Evolutionary conservation across 1,284 basidiomycete genomes (phyloP), one percentile per base, ranked within the genome.

Genomic region (Caloboletus inedulis): DNA sequence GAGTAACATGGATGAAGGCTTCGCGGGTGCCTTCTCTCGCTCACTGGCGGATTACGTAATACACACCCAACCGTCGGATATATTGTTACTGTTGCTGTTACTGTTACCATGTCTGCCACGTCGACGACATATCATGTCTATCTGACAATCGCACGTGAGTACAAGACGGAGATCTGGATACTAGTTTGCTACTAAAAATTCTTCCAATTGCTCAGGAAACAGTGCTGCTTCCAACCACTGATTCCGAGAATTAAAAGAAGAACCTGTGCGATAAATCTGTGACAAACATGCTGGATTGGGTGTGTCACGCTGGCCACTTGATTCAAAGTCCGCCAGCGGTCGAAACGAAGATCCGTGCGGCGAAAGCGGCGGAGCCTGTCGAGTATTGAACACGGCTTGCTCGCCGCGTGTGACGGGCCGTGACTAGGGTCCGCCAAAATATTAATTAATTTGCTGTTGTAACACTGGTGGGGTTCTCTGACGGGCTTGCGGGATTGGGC

Each of bases 41-140:
- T 52, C 46, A 43, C 43, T 52, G 42, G 48, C 16, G 16, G 23
- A 4, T 68, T 68, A 68, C 46, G 23, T 68, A 68, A 68, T 66
- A 49, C 8, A 43, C 7, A 14, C 23, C 14, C 50, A 40, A 48
- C 40, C 56, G 56, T 61, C 59, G 58, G 54, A 13, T 39, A 39
- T 29, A 29, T 10, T 39, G 37, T 37, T 21, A 10, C 19, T 19
- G 36, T 21, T 21, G 21, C 19, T n/a, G 37, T 39, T 21, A 29
- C 27, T 7, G 25, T 37, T 58, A 54, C 33, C 51, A 42, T 40
- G 51, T 42, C 51, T 58, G 52, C 46, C 60, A 60, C 51, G 55
- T 60, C 43, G 33, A 3, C 31, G 39, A 58, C 37, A 35, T 31
- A 55, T 51, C 53, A 40, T 18, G 7, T 29, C n/a, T 31, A 51